Percentiles rank a stretch among this genome's conserved stretches.
Conservation (phyloP, 768 basidiomycete species). For the Boletellus sp. region DNA sequence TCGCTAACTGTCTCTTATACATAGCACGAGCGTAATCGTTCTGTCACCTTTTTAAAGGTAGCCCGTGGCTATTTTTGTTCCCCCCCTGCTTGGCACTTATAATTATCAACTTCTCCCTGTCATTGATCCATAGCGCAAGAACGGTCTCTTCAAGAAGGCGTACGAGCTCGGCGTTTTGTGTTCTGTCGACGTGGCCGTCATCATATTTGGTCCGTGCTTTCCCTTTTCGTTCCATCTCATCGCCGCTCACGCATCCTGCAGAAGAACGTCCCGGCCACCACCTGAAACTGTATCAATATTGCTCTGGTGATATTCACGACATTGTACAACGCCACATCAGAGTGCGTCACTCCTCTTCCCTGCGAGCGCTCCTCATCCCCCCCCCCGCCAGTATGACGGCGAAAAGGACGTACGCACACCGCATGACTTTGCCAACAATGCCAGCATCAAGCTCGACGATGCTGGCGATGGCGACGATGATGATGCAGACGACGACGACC, state of each 20-base stretch:
- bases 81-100: constrained; percentile 37
- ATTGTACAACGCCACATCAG: constrained; percentile 67
- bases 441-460: constrained; percentile 33
- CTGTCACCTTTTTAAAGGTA: constrained; percentile 89
- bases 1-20: constrained; percentile 39
- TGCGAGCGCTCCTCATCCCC: constrained; percentile 9
- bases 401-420: constrained; percentile 49
- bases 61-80: constrained; percentile 61
- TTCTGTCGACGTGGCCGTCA: constrained; percentile 84
- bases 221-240: constrained; percentile 5
- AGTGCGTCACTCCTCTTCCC: constrained; percentile 27
- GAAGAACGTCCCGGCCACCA: constrained; percentile 79
- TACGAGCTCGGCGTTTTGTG: constrained; percentile 89
- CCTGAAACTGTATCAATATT: constrained; percentile 79
- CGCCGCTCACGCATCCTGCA: constrained; percentile 28
- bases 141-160: constrained; percentile 88
- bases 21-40: constrained; percentile 89
- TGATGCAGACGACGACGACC: constrained; percentile 31
- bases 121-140: constrained; percentile 62
- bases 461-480: constrained; percentile 41
- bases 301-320: constrained; percentile 64
- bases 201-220: constrained; percentile 67
- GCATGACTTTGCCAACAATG: constrained; percentile 44
- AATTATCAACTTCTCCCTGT: constrained; percentile 22
- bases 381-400: constrained; percentile 42